Evolutionary conservation across 768 basidiomycete species (phyloP).

Genomic region (Russula ochroleuca): DNA sequence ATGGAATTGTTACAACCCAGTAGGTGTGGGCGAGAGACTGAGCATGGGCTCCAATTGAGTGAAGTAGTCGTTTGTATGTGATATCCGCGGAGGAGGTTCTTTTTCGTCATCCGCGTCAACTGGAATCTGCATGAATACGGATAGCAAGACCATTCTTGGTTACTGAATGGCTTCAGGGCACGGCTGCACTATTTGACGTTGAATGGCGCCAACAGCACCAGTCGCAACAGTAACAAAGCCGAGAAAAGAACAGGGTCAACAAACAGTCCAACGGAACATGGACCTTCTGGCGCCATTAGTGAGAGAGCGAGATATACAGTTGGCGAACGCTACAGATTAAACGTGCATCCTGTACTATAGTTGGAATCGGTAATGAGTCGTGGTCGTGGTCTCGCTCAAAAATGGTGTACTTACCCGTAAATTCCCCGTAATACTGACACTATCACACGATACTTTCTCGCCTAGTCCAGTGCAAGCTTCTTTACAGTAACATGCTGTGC

Average conservation of each 20-base stretch:
- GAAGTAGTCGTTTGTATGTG: not conserved
- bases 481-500: not conserved
- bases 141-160: not conserved
- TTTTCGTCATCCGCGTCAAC: not conserved
- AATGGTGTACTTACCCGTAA: too few species aligned
- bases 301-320: too few species aligned
- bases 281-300: too few species aligned
- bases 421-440: not conserved
- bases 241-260: not conserved
- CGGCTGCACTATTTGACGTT: not conserved
- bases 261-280: not conserved
- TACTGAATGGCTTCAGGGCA: not conserved
- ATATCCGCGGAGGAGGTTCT: not conserved
- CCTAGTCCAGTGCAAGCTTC: not conserved
- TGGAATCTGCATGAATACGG: not conserved
- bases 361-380: too few species aligned
- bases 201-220: not conserved
- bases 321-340: too few species aligned
- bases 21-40: not conserved
- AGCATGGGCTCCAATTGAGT: not conserved
- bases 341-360: too few species aligned
- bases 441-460: not conserved
- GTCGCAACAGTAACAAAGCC: not conserved
- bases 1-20: constrained; percentile 43
- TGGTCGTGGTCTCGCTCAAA: too few species aligned